These are phyloP conservation scores for Lentinula guzmanii DNA, from an alignment of 768 basidiomycete species.

Conservation along the genomic window DNA sequence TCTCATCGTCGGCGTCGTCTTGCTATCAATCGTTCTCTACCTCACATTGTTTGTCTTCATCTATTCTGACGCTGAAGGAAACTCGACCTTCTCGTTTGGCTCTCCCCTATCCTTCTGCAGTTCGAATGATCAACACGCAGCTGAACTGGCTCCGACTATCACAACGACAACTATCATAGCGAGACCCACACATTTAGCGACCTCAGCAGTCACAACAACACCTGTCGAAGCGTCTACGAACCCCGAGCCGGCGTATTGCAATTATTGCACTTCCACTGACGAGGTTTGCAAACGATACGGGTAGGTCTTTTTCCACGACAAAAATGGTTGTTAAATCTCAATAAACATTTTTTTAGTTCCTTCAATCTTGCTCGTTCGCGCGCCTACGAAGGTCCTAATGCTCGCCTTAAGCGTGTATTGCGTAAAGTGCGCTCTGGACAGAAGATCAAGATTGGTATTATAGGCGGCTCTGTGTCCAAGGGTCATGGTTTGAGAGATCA, in stretches of 20 bases:
- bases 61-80: neutral
- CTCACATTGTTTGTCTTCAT: neutral
- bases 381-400: neutral
- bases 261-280: neutral
- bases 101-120: neutral
- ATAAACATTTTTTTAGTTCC: neutral
- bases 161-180: neutral
- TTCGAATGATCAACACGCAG: neutral
- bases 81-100: neutral
- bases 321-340: neutral
- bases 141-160: neutral
- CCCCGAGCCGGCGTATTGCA: neutral
- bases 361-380: slow-evolving; percentile 3
- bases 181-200: neutral
- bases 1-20: neutral
- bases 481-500: neutral
- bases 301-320: neutral
- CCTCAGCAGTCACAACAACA: neutral
- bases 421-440: neutral
- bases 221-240: neutral
- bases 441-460: neutral
- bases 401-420: neutral
- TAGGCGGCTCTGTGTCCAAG: neutral
- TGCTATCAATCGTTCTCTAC: neutral
- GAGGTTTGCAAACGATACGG: neutral